Conservation (phyloP, 148 eudicot genomes). For the Spergularia bocconei region DNA sequence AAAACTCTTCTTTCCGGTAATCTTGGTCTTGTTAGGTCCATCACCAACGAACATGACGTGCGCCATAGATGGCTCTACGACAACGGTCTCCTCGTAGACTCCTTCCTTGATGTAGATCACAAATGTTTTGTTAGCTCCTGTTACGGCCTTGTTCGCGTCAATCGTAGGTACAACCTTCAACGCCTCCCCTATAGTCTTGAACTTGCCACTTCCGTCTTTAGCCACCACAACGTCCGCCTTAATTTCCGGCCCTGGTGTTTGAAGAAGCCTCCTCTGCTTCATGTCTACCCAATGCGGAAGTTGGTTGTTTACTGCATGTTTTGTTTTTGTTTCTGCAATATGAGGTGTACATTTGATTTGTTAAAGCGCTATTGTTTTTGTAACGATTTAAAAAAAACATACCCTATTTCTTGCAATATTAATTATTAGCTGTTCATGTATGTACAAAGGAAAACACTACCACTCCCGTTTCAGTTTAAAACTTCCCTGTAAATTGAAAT, state of each 20-base stretch:
- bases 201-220: conserved; percentile 61
- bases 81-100: conserved; percentile 44
- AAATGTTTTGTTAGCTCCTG: conserved; percentile 23
- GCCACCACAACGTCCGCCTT: conserved; percentile 61
- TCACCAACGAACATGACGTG: conserved; percentile 61
- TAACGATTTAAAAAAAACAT: no score
- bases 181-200: conserved; percentile 50
- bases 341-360: neutral
- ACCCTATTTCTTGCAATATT: no score
- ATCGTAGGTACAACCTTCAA: conserved; percentile 32
- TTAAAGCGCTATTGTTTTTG: no score
- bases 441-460: no score
- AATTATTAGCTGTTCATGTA: no score
- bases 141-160: conserved; percentile 1
- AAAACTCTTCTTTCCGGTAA: conserved; percentile 47
- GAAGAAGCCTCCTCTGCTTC: conserved; percentile 20
- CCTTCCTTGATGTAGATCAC: conserved; percentile 64
- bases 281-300: conserved; percentile 22
- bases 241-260: conserved; percentile 2
- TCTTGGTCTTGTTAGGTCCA: conserved; percentile 54
- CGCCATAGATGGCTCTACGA: conserved; percentile 30
- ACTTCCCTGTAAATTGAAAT: no score
- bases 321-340: neutral
- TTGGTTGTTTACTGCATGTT: neutral
- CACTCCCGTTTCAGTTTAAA: no score